Percentiles rank a stretch among this genome's conserved stretches.
Conservation (phyloP, 768 basidiomycete species). For the Leucocoprinus birnbaumii region DNA sequence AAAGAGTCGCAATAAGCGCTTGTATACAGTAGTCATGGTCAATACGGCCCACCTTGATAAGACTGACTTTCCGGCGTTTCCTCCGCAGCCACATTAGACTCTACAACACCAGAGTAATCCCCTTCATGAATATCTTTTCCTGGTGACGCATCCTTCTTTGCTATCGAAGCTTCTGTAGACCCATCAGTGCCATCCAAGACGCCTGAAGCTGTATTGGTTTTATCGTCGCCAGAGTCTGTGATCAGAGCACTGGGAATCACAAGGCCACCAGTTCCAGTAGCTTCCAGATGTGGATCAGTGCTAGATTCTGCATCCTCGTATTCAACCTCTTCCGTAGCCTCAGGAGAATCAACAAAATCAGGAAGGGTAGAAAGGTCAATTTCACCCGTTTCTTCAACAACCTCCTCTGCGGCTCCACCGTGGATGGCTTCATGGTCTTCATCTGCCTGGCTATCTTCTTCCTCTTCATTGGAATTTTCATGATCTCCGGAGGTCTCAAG, state of each 20-base stretch:
- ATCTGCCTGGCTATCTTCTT: slow-evolving; percentile 10
- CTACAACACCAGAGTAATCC: too few relatives aligned
- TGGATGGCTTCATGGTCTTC: not conserved
- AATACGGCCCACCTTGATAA: not conserved
- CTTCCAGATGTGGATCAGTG: not conserved
- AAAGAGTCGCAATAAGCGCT: not conserved
- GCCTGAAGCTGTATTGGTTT: not conserved
- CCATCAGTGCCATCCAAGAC: too few relatives aligned
- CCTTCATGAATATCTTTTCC: too few relatives aligned
- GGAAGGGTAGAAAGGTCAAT: slow-evolving; percentile 12
- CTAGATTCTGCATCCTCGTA: slow-evolving; percentile 5
- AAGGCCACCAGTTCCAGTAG: not conserved
- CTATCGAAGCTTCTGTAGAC: too few relatives aligned
- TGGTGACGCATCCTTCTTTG: too few relatives aligned
- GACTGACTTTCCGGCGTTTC: too few relatives aligned
- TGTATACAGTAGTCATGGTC: not conserved
- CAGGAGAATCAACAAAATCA: slow-evolving; percentile 12
- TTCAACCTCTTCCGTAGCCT: slow-evolving; percentile 6
- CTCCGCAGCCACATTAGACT: too few relatives aligned
- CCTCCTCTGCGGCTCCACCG: not conserved
- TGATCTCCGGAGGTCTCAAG: slow-evolving; percentile 20
- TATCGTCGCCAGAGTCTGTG: not conserved
- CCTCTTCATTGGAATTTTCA: slow-evolving; percentile 18
- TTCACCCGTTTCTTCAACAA: slow-evolving; percentile 5
- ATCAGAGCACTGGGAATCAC: not conserved